These are phyloP conservation scores for Lactarius vividus DNA, from an alignment of 768 basidiomycete species.

Conservation along the genomic window DNA sequence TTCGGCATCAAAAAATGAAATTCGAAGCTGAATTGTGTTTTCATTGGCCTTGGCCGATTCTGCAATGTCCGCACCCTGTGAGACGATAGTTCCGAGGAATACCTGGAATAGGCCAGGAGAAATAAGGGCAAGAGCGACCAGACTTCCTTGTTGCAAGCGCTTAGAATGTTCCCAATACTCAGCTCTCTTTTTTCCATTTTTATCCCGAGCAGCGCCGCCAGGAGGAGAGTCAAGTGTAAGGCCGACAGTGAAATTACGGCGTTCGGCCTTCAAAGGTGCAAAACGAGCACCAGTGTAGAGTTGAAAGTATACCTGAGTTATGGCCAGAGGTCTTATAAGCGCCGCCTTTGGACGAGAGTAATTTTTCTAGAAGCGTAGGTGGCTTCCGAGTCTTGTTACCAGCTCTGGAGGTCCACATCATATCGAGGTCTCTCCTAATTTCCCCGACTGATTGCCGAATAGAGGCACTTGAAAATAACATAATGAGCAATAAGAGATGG, in stretches of 20 bases:
- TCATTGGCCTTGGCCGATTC: constrained; percentile 43
- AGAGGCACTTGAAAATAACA: constrained; percentile 17
- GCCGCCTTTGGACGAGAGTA: constrained; percentile 55
- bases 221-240: constrained; percentile 54
- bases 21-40: constrained; percentile 43
- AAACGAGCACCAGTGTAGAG: constrained; percentile 57
- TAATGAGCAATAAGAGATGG: constrained; percentile 2
- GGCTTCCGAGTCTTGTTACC: background rate
- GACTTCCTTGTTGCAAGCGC: constrained; percentile 58
- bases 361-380: constrained; percentile 42
- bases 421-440: constrained; percentile 25
- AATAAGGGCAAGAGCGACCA: constrained; percentile 54
- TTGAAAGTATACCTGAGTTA: constrained; percentile 58
- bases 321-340: constrained; percentile 48
- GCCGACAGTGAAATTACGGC: constrained; percentile 48
- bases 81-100: constrained; percentile 54
- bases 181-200: constrained; percentile 39
- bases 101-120: constrained; percentile 34
- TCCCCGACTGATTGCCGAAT: constrained; percentile 27
- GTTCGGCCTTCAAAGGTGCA: constrained; percentile 44
- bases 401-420: constrained; percentile 13
- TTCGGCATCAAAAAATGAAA: constrained; percentile 62
- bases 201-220: constrained; percentile 49
- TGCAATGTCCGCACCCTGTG: constrained; percentile 43
- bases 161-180: constrained; percentile 65